Evolutionary conservation across 2,329 filamentous ascomycete genomes (phyloP).

Genomic region (Epichloe typhina): DNA sequence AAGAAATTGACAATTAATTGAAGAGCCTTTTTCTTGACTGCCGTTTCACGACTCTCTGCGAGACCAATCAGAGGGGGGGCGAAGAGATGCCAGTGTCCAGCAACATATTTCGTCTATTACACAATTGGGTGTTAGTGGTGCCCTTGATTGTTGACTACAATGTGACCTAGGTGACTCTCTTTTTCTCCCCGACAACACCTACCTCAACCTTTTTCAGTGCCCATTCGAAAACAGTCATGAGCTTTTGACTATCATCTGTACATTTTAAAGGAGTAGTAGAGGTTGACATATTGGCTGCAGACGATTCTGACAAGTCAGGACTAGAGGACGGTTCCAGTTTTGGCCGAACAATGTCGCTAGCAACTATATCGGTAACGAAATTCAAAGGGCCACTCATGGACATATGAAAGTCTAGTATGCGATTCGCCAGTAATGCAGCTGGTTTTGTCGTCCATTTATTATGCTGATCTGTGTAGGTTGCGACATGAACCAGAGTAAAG

Average conservation of each 20-base stretch:
- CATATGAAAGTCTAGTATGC: constrained; percentile 20
- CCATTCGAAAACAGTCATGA: constrained; percentile 5
- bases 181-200: neutral
- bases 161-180: neutral
- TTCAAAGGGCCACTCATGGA: constrained; percentile 5
- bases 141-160: neutral
- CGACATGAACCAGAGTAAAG: constrained; percentile 17
- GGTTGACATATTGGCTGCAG: neutral
- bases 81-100: constrained; percentile 50
- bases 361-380: constrained; percentile 42
- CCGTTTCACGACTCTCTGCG: constrained; percentile 46
- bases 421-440: constrained; percentile 17
- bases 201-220: constrained; percentile 6
- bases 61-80: constrained; percentile 59
- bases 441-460: constrained; percentile 26
- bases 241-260: neutral
- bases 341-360: constrained; percentile 51
- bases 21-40: constrained; percentile 43
- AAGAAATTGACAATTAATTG: constrained; percentile 42
- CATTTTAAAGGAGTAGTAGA: neutral
- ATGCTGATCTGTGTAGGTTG: constrained; percentile 17
- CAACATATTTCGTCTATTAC: constrained; percentile 5
- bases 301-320: neutral
- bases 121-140: neutral
- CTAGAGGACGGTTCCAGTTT: constrained; percentile 45